Percentiles rank a stretch among this genome's conserved stretches.
Evolutionary conservation across 805 yeast genomes (phyloP).

Genomic region (Spathaspora hagerdaliae): DNA sequence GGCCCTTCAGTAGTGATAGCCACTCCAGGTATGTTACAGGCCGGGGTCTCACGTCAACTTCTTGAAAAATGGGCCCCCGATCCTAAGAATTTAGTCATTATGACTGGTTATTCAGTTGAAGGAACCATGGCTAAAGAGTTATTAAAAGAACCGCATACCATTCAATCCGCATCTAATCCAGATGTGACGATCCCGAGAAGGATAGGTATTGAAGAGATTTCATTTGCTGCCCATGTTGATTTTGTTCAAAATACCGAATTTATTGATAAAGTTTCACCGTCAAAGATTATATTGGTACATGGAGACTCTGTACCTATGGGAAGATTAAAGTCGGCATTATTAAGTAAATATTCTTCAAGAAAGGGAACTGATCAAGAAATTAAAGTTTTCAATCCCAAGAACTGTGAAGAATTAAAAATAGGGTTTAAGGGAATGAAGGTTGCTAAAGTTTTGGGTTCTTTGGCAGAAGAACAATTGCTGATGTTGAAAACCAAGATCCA

Average conservation of each 20-base stretch:
- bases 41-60: constrained; percentile 87
- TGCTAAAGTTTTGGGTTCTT: constrained; percentile 64
- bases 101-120: constrained; percentile 97
- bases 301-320: constrained; percentile 99
- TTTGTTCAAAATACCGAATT: constrained; percentile 89
- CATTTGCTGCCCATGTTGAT: constrained; percentile 99
- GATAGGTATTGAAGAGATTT: constrained; percentile 83
- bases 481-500: constrained; percentile 52
- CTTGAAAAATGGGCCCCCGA: constrained; percentile 98
- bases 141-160: constrained; percentile 84
- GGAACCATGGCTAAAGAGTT: constrained; percentile 96
- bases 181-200: constrained; percentile 85
- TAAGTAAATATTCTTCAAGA: constrained; percentile 77
- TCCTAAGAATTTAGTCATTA: constrained; percentile 76
- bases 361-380: constrained; percentile 88
- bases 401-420: constrained; percentile 74
- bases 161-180: constrained; percentile 77
- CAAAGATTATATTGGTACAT: constrained; percentile 85
- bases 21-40: constrained; percentile 97
- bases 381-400: constrained; percentile 86
- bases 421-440: constrained; percentile 79
- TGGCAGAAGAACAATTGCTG: constrained; percentile 43
- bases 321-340: constrained; percentile 84
- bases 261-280: constrained; percentile 83
- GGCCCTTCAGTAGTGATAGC: constrained; percentile 97